Evolutionary conservation across 148 eudicot genomes (phyloP).

Genomic region (Vaccinium vitisidaea): DNA sequence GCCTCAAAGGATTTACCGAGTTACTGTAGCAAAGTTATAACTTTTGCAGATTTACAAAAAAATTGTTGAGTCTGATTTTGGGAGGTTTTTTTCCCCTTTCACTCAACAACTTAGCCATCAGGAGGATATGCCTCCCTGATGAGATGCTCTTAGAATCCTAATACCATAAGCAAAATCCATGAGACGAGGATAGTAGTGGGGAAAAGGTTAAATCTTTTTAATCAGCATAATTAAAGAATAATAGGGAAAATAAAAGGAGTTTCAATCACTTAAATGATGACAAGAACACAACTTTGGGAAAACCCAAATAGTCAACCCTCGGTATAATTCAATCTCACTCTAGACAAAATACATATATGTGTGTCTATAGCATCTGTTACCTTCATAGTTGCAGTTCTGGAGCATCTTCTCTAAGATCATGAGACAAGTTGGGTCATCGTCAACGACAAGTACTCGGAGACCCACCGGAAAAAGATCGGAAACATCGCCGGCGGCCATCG

Average conservation of each 20-base stretch:
- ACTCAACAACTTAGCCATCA: no score
- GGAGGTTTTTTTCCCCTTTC: no score
- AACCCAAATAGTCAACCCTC: slow-evolving; percentile 21
- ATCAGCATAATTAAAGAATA: background rate
- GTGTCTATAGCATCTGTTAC: slow-evolving; percentile 27
- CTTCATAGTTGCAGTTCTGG: slow-evolving; percentile 76
- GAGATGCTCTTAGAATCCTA: slow-evolving; percentile 17
- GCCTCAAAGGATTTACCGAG: no score
- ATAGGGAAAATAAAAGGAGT: background rate
- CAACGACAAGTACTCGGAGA: slow-evolving; percentile 86
- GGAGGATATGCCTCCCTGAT: no score
- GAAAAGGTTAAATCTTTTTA: no score
- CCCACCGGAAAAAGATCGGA: slow-evolving; percentile 85
- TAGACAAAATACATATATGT: background rate
- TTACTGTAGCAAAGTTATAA: no score
- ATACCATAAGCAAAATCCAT: slow-evolving; percentile 1
- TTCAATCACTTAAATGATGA: background rate
- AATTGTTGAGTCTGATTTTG: no score
- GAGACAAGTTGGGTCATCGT: slow-evolving; percentile 95
- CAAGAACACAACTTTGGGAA: background rate
- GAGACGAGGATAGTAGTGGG: background rate
- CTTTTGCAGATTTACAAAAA: no score
- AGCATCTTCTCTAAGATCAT: slow-evolving; percentile 95
- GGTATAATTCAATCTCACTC: background rate
- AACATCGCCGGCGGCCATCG: slow-evolving; percentile 46